These are phyloP conservation scores for Naganishia vaughanmartiniae DNA, from an alignment of 768 basidiomycete genomes.

Conservation along the genomic window DNA sequence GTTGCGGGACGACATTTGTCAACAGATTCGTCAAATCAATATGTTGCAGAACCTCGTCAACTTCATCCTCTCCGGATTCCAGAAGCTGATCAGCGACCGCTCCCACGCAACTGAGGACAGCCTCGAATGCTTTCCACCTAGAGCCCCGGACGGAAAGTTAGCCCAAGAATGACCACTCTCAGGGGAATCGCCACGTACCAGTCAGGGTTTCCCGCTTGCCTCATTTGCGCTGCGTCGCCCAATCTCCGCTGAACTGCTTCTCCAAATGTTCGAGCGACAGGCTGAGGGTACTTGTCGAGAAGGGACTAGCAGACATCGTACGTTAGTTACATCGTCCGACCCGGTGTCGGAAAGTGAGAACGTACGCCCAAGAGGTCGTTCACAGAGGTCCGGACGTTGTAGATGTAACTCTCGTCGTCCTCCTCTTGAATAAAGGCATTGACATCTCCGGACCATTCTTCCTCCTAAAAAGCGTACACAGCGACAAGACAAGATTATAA, in stretches of 20 bases:
- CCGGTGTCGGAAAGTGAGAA: constrained; percentile 1
- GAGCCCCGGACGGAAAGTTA: not conserved
- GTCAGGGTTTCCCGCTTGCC: constrained; percentile 60
- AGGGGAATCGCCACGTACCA: constrained; percentile 60
- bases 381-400: constrained; percentile 77
- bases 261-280: constrained; percentile 57
- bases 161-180: not conserved
- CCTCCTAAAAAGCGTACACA: constrained; percentile 61
- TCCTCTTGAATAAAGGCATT: constrained; percentile 93
- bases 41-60: constrained; percentile 61
- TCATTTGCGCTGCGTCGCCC: constrained; percentile 59
- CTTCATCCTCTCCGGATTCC: constrained; percentile 73
- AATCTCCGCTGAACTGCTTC: constrained; percentile 61
- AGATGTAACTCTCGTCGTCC: constrained; percentile 80
- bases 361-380: constrained; percentile 77
- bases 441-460: constrained; percentile 81
- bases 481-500: too few species aligned
- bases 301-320: constrained; percentile 41
- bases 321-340: not conserved
- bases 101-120: constrained; percentile 74
- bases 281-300: constrained; percentile 50
- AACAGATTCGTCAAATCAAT: constrained; percentile 78
- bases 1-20: constrained; percentile 71
- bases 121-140: constrained; percentile 93
- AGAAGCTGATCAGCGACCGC: constrained; percentile 73